Percentiles rank a stretch among this genome's conserved stretches.
phyloP scores from a whole-genome alignment of 2,329 filamentous ascomycete species.

The Fusarium camptoceras region DNA sequence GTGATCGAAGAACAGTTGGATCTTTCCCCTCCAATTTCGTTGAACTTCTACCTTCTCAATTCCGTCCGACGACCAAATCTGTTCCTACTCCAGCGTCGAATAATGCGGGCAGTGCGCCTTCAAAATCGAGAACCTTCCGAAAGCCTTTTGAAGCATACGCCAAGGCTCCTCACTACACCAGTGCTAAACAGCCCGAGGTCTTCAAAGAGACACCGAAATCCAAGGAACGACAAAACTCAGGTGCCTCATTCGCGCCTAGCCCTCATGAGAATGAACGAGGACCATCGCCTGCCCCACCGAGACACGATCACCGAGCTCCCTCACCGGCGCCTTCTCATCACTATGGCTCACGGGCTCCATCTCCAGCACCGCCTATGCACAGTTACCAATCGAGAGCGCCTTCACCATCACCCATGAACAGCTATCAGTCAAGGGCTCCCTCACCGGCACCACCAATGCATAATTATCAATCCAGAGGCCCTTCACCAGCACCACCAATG shows the following conservation, averaged over 20 bases:
- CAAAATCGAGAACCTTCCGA: conserved; percentile 72
- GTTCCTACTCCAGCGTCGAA: conserved; percentile 68
- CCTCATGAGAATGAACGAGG: conserved; percentile 41
- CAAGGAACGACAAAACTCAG: conserved; percentile 56
- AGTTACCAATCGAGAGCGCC: conserved; percentile 23
- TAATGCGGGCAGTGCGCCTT: conserved; percentile 64
- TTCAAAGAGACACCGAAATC: conserved; percentile 60
- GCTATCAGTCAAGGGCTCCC: conserved; percentile 46
- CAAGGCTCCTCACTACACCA: conserved; percentile 74
- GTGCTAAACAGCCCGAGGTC: conserved; percentile 70
- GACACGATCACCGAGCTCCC: conserved; percentile 38
- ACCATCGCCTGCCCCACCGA: conserved; percentile 43
- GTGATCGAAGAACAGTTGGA: conserved; percentile 91
- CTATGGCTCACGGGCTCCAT: conserved; percentile 51
- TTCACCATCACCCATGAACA: conserved; percentile 37
- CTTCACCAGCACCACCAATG: conserved; percentile 38
- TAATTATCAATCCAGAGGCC: conserved; percentile 6
- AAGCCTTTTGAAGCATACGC: conserved; percentile 76
- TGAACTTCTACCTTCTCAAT: conserved; percentile 85
- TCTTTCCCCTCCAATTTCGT: conserved; percentile 98
- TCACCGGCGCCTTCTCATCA: conserved; percentile 49
- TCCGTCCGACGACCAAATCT: conserved; percentile 77
- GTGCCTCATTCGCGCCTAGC: conserved; percentile 51
- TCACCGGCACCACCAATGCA: conserved; percentile 44
- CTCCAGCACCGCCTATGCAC: conserved; percentile 41